Conservation (phyloP, 495 filamentous ascomycete species). For the Penicillium argentinense region DNA sequence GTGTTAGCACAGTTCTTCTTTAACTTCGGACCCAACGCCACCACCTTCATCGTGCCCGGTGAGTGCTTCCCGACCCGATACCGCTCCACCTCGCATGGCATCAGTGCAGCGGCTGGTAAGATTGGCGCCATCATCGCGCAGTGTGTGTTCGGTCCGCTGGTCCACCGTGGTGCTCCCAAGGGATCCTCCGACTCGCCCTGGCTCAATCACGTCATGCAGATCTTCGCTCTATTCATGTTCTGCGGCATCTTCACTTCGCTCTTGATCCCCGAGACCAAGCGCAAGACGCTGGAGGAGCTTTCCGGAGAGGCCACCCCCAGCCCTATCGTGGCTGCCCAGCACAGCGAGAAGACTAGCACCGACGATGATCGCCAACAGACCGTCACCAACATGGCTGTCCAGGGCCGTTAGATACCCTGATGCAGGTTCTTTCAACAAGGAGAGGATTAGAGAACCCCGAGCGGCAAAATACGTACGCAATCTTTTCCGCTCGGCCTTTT, state of each 20-base stretch:
- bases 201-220: conserved; percentile 79
- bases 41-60: conserved; percentile 87
- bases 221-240: conserved; percentile 80
- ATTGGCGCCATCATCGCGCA: conserved; percentile 65
- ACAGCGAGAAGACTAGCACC: too few relatives aligned
- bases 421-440: too few relatives aligned
- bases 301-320: conserved; percentile 8
- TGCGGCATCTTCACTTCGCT: conserved; percentile 63
- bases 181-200: conserved; percentile 52
- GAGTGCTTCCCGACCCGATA: conserved; percentile 91
- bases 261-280: conserved; percentile 74
- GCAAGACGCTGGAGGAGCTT: conserved; percentile 50
- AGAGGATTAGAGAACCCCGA: too few relatives aligned
- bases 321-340: too few relatives aligned
- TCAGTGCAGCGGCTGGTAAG: conserved; percentile 82
- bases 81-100: conserved; percentile 78
- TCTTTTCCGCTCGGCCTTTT: too few relatives aligned
- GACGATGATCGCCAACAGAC: too few relatives aligned
- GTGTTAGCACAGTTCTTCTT: conserved; percentile 85
- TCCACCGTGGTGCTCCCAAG: conserved; percentile 35
- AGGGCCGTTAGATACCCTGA: too few relatives aligned
- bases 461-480: too few relatives aligned
- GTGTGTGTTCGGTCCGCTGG: conserved; percentile 51
- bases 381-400: too few relatives aligned
- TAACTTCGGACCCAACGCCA: conserved; percentile 84